Evolutionary conservation across 2,329 filamentous ascomycete genomes (phyloP), one percentile per base, ranked within the genome.

Genomic region (Ophiobolus disseminans): DNA sequence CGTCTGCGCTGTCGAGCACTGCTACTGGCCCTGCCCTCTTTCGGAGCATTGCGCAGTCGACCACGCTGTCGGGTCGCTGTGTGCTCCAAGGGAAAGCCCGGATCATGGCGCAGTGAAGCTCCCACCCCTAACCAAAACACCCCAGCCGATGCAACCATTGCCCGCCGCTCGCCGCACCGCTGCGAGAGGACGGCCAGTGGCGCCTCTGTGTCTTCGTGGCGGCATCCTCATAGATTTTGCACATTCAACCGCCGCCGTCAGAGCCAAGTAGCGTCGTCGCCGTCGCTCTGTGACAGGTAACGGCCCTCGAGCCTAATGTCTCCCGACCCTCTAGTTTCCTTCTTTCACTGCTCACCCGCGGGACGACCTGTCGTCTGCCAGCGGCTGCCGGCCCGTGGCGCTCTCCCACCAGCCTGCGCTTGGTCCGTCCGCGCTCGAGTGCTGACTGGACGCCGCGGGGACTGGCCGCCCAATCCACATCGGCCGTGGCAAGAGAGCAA

Each of bases 41-140:
- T 71, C 61, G 67, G 69, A 66, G 61, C 44, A 58, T 66, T 69
- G 69, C 65, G 68, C 68, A 72, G 66, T 43, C 48, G 39, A 48
- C 68, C 70, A 57, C 34, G 16, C 58, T 58, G 58, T 53, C 65
- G 69, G 70, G 67, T 60, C 60, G 40, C 39, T 11, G 44, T 64
- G 54, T 60, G 58, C 48, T 55, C 50, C 58, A 50, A 55, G 47
- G 47, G 50, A 57, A 23, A 58, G 63, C 60, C 65, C 62, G 63
- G 60, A 63, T 65, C 58, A 65, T 67, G 67, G 67, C 65, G 60
- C 53, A 48, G 50, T 51, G 42, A 50, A n/a, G n/a, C n/a, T 40
- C 45, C 48, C 23, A 26, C 13, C 53, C 58, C 59, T 58, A 61
- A 50, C 58, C 57, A 48, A 51, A 59, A 50, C 42, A 40, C 38